These are phyloP conservation scores for Cornus florida DNA, from an alignment of 148 eudicot species.

Conservation along the genomic window DNA sequence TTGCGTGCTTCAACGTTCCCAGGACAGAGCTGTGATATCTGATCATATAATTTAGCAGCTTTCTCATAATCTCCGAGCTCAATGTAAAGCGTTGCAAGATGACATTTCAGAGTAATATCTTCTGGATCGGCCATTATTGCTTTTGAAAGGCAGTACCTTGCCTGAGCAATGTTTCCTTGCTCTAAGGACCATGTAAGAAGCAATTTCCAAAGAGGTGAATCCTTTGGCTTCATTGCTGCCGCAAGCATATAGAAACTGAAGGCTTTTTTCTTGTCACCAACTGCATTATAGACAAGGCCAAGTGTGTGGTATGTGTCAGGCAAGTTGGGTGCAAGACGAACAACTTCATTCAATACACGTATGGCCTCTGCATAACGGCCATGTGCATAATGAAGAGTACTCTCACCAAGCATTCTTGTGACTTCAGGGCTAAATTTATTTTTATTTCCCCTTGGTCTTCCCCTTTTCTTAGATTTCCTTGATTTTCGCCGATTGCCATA, in stretches of 20 bases:
- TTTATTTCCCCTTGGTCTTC: neutral
- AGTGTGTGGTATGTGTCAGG: constrained; percentile 2
- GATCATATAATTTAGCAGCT: constrained; percentile 1
- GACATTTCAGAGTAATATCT: constrained; percentile 1
- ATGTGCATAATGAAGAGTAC: constrained; percentile 8
- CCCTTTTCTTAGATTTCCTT: constrained; percentile 1
- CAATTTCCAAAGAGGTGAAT: constrained; percentile 6
- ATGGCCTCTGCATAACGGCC: constrained; percentile 9
- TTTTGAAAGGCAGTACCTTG: constrained; percentile 1
- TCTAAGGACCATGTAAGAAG: constrained; percentile 4
- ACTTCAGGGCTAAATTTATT: constrained; percentile 2
- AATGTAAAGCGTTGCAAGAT: constrained; percentile 1
- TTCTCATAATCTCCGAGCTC: constrained; percentile 8
- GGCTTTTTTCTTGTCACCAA: neutral
- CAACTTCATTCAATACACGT: constrained; percentile 3
- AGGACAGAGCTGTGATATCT: neutral
- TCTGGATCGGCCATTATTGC: constrained; percentile 9
- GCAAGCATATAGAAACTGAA: constrained; percentile 11
- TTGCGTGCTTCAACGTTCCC: neutral
- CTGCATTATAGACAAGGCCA: constrained; percentile 5
- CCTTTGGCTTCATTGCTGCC: constrained; percentile 1
- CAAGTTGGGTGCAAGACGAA: constrained; percentile 7
- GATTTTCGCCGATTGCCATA: neutral
- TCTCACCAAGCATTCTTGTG: constrained; percentile 8
- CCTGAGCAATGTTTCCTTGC: constrained; percentile 6